Evolutionary conservation across 176 grass and related monocot genomes (phyloP), one percentile per base, ranked within the genome.

Genomic region (Aegilops bicornis): DNA sequence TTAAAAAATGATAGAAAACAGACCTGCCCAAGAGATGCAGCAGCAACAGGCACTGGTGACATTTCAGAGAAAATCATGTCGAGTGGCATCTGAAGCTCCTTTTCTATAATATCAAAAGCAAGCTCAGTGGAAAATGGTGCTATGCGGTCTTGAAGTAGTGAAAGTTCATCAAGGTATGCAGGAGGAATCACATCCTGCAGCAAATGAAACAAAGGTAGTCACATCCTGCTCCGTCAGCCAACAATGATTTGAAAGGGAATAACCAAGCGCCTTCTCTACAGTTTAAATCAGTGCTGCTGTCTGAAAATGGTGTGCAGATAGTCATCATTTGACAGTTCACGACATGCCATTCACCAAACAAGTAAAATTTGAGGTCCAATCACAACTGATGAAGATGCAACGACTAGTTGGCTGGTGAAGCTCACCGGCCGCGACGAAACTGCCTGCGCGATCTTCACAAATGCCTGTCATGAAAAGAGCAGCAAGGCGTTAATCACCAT

Each of bases 21-120:
- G 5, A 95, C 96, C 93, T 98, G 96, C 63, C 96, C 96, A 66
- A 98, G 93, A 76, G 96, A 98, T 68, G 96, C 96, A 71, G 96
- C 96, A 54, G 96, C 96, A 77, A 94, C 76, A 76, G 96, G 96
- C 66, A 85, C 71, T 64, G 96, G 93, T 84, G 96, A 89, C 69
- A 98, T 95, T 54, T 98, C 90, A 61, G 96, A 98, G 84, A 95
- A 98, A 86, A 95, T 79, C 86, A 89, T 86, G 69, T 98, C 88
- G 35, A 98, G 63, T 77, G 96, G 86, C 66, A 87, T 64, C 43
- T 85, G 88, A 76, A 98, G 86, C 79, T 98, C 96, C 81, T 92
- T 90, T 69, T 98, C 96, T 86, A 98, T 98, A 83, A 95, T 98
- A 80, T 71, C 91, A 76, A 98, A 98, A 87, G 93, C 96, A 85